Conservation (phyloP, 2,329 filamentous ascomycete species). For the Fusarium sp. region DNA sequence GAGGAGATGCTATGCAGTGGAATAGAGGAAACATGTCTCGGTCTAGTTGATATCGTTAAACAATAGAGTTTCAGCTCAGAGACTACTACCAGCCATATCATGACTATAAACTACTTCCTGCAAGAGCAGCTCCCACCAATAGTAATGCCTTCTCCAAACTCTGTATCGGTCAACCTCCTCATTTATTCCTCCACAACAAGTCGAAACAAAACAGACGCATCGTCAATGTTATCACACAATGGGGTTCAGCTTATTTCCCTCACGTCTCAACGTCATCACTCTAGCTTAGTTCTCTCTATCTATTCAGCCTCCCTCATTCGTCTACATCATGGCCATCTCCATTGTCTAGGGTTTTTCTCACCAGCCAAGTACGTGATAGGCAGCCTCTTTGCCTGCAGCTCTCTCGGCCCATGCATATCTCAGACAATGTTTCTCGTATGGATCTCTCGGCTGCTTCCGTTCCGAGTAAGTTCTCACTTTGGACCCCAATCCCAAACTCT, state of each 20-base stretch:
- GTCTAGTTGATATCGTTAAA: neutral
- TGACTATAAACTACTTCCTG: slow-evolving; percentile 34
- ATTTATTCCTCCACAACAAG: slow-evolving; percentile 15
- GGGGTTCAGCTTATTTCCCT: slow-evolving; percentile 27
- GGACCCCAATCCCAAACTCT: slow-evolving; percentile 1
- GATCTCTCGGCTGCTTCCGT: slow-evolving; percentile 24
- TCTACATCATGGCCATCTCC: neutral
- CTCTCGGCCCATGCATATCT: slow-evolving; percentile 6
- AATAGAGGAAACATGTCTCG: slow-evolving; percentile 3
- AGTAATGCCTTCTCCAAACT: neutral
- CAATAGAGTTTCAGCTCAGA: slow-evolving; percentile 15
- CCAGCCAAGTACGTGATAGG: neutral
- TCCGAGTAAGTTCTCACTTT: slow-evolving; percentile 7
- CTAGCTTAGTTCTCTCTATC: neutral
- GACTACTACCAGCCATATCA: slow-evolving; percentile 25
- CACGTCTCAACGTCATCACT: slow-evolving; percentile 33
- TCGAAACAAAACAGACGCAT: slow-evolving; percentile 1
- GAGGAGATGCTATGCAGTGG: neutral
- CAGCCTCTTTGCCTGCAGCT: slow-evolving; percentile 5
- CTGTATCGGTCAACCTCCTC: slow-evolving; percentile 20
- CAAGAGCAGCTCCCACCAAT: slow-evolving; percentile 31
- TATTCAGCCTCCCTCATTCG: slow-evolving; percentile 6
- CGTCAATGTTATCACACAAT: slow-evolving; percentile 22
- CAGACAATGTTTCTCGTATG: neutral
- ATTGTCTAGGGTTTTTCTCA: neutral